Evolutionary conservation across 768 basidiomycete species (phyloP), one percentile per base, ranked within the genome.

Genomic region (Dacryopinax primogenitus): DNA sequence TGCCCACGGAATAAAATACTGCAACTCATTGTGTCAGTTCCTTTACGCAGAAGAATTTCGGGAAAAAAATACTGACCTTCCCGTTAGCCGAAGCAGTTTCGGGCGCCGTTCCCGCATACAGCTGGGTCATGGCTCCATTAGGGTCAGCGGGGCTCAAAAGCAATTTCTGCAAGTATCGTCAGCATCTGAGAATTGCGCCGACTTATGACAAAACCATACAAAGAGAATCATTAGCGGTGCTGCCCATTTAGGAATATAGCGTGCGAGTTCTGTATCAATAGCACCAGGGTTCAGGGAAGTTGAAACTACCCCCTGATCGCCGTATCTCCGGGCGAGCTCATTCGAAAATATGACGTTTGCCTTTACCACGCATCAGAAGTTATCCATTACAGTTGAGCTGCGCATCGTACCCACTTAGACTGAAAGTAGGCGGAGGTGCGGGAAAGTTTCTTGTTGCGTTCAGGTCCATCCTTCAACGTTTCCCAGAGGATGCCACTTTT

Each of bases 1-100:
- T n/a, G 77, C 80, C 81, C 80, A 82, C 0, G 81, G 80, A 51
- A 80, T 71, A 34, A 83, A 75, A 66, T 77, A 82, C 78, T 82
- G 41, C 30, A 47, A 33, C 39, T 11, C 45, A 26, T 18, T 47
- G 45, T 26, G 45, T 26, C 13, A 13, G 23, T 23, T 15, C 6
- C 45, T 15, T 13, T 39, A 11, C 11, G 37, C 37, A 26, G 11
- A 47, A 13, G 6, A 23, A 15, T 21, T 47, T 13, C 13, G 45
- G 13, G 45, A 47, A 18, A 18, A 21, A 9, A 11, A 2, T 1
- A 11, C 35, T 30, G 9, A 81, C 81, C 72, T 79, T 73, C 2
- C 83, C 82, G 63, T 79, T 77, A 0, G 75, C 66, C 2, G 70
- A 72, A 1, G 66, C 74, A 6, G 72, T 76, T 61, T 80, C 77